These are phyloP conservation scores for Fusarium ambrosium DNA, from an alignment of 2,329 filamentous ascomycete genomes.

Conservation along the genomic window DNA sequence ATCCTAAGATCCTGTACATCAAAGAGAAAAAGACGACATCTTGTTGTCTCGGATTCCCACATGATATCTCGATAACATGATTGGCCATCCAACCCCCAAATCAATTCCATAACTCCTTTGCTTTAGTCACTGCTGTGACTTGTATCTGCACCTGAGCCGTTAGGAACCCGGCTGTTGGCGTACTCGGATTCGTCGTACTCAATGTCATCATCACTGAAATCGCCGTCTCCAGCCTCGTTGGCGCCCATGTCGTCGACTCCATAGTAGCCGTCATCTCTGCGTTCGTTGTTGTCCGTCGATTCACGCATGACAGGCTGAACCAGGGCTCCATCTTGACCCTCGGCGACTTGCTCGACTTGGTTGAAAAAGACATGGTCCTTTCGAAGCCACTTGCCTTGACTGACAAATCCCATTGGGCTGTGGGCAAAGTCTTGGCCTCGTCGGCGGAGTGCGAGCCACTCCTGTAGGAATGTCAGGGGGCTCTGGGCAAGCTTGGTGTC, in stretches of 20 bases:
- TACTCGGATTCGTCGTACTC: conserved; percentile 45
- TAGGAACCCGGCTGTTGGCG: conserved; percentile 19
- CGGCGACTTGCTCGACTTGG: conserved; percentile 4
- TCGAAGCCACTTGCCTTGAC: conserved; percentile 63
- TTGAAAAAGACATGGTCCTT: conserved; percentile 66
- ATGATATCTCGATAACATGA: background rate
- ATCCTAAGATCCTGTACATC: background rate
- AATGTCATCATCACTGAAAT: conserved; percentile 40
- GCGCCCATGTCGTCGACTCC: conserved; percentile 47
- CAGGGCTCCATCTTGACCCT: background rate
- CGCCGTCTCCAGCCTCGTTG: conserved; percentile 38
- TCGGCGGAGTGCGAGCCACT: conserved; percentile 68
- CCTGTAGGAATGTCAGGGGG: conserved; percentile 64
- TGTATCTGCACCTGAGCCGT: background rate
- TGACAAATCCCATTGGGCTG: conserved; percentile 71
- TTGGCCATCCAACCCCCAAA: background rate
- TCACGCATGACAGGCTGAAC: conserved; percentile 19
- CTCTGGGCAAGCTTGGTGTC: conserved; percentile 34
- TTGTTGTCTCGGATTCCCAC: background rate
- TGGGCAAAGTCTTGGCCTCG: conserved; percentile 70
- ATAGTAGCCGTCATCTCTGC: conserved; percentile 34
- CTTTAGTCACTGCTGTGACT: background rate
- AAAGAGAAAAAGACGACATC: background rate
- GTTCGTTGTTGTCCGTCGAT: background rate
- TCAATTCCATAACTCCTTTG: background rate